Percentiles rank a stretch among this genome's conserved stretches.
Conservation (phyloP, 2,329 filamentous ascomycete species). For the Xylariomycetidae sp. region DNA sequence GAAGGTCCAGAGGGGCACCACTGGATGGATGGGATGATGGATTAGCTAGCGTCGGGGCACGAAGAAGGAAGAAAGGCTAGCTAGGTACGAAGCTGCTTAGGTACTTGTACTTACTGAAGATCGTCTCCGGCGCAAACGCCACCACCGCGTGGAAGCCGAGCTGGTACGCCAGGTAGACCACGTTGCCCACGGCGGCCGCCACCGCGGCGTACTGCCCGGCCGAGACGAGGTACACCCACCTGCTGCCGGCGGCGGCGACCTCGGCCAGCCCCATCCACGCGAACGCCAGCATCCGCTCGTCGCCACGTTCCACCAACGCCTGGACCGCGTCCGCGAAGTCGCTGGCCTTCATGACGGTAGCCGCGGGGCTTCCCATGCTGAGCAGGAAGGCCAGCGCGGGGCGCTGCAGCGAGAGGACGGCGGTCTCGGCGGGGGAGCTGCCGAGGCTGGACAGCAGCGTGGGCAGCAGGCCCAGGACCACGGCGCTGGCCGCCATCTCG, state of each 20-base stretch:
- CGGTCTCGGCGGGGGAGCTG: slow-evolving; percentile 13
- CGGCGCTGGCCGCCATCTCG: slow-evolving; percentile 15
- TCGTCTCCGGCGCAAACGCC: slow-evolving; percentile 17
- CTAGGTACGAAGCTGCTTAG: no score
- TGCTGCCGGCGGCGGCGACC: background rate
- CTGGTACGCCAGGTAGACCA: slow-evolving; percentile 18
- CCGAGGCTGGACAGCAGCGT: slow-evolving; percentile 15
- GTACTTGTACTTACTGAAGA: no score
- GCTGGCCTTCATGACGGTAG: slow-evolving; percentile 10
- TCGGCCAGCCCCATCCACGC: slow-evolving; percentile 5
- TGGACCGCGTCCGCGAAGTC: slow-evolving; percentile 7
- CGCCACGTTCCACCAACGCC: slow-evolving; percentile 5
- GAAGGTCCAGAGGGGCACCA: slow-evolving; percentile 21
- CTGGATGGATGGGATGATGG: no score
- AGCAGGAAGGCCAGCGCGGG: slow-evolving; percentile 14
- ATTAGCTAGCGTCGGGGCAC: no score
- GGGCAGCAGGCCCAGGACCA: slow-evolving; percentile 16
- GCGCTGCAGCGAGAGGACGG: slow-evolving; percentile 10
- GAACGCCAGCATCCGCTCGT: slow-evolving; percentile 4
- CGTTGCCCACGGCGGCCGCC: slow-evolving; percentile 17
- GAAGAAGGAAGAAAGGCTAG: no score
- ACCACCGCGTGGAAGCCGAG: slow-evolving; percentile 20
- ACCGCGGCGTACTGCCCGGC: slow-evolving; percentile 17
- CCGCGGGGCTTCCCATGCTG: slow-evolving; percentile 13
- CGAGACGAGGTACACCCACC: slow-evolving; percentile 5